Evolutionary conservation across 805 yeast species (phyloP).

Genomic region (Saccharomycopsis oosterbeekiorum): DNA sequence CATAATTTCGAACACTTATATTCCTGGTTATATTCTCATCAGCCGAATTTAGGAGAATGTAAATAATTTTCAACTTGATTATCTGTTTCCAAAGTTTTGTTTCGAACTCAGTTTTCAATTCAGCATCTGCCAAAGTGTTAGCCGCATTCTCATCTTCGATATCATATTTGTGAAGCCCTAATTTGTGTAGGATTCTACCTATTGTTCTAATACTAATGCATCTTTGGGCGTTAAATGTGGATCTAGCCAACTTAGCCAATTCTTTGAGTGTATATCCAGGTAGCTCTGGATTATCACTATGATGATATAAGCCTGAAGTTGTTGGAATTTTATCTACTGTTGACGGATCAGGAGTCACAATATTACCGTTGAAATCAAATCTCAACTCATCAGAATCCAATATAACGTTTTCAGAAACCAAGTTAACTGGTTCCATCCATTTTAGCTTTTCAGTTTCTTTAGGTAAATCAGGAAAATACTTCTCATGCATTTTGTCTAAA

Average conservation of each 20-base stretch:
- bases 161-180: constrained; percentile 54
- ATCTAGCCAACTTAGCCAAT: constrained; percentile 66
- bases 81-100: constrained; percentile 62
- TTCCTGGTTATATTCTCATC: constrained; percentile 55
- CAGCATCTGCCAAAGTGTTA: constrained; percentile 29
- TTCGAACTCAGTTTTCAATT: constrained; percentile 35
- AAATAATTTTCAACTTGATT: constrained; percentile 50
- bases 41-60: constrained; percentile 55
- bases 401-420: constrained; percentile 34
- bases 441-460: constrained; percentile 69
- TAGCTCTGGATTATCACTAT: constrained; percentile 74
- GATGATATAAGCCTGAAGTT: constrained; percentile 77
- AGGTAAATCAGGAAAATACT: constrained; percentile 85
- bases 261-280: constrained; percentile 91
- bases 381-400: constrained; percentile 45
- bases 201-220: constrained; percentile 77
- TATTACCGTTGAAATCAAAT: constrained; percentile 79
- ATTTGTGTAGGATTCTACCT: constrained; percentile 77
- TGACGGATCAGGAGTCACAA: constrained; percentile 50
- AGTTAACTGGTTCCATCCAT: constrained; percentile 79
- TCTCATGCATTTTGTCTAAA: constrained; percentile 66
- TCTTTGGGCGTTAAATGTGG: constrained; percentile 76
- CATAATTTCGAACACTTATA: constrained; percentile 69
- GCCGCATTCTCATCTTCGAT: constrained; percentile 28
- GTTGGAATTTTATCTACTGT: constrained; percentile 35